Percentiles rank a stretch among this genome's conserved stretches.
Evolutionary conservation across 1,284 basidiomycete genomes (phyloP).

Genomic region (Sphaerobolus stellatus): DNA sequence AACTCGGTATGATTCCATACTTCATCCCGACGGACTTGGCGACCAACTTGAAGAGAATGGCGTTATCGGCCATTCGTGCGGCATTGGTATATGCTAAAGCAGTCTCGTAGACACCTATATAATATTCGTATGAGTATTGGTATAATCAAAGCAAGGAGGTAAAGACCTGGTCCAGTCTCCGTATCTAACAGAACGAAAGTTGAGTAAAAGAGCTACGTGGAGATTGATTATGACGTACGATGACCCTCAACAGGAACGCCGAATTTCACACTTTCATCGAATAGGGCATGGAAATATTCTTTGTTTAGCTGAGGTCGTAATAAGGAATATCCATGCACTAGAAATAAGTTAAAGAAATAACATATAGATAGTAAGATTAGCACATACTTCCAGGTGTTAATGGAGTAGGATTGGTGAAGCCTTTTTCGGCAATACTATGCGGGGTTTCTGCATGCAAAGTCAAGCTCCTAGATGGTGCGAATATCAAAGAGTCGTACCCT

Average conservation of each 20-base stretch:
- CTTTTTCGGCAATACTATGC: slow-evolving; percentile 72
- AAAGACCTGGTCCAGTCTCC: slow-evolving; percentile 81
- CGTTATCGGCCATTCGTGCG: slow-evolving; percentile 90
- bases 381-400: slow-evolving; percentile 88
- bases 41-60: slow-evolving; percentile 88
- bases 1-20: slow-evolving; percentile 86
- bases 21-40: slow-evolving; percentile 93
- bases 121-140: too few relatives aligned
- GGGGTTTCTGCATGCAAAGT: slow-evolving; percentile 64
- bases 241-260: slow-evolving; percentile 88
- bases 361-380: slow-evolving; percentile 1
- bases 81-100: slow-evolving; percentile 89
- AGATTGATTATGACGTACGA: slow-evolving; percentile 53
- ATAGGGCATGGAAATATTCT: slow-evolving; percentile 87
- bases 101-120: slow-evolving; percentile 84
- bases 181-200: slow-evolving; percentile 61
- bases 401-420: slow-evolving; percentile 70
- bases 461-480: background rate
- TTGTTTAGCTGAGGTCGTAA: slow-evolving; percentile 85
- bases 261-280: slow-evolving; percentile 74
- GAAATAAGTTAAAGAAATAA: slow-evolving; percentile 1
- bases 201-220: background rate
- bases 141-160: too few relatives aligned
- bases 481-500: slow-evolving; percentile 46
- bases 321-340: slow-evolving; percentile 94